phyloP scores from a whole-genome alignment of 345 rosid species.

The Nasturtium officinale region DNA sequence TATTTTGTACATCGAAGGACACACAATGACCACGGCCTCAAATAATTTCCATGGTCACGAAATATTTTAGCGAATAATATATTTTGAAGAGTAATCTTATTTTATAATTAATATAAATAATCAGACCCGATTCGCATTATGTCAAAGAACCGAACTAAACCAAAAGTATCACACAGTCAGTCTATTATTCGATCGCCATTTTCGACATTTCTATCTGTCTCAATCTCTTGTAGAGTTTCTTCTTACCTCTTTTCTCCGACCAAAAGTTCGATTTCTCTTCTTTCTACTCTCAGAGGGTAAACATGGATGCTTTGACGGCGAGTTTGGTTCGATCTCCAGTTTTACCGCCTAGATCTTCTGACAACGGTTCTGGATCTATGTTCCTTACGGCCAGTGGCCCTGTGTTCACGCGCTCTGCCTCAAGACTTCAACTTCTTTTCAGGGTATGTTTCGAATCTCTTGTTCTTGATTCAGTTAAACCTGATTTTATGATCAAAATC shows the following conservation, averaged over 20 bases:
- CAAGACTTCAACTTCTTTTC: conserved; percentile 20
- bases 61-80: neutral
- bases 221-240: conserved; percentile 3
- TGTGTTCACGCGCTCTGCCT: conserved; percentile 40
- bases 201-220: conserved; percentile 1
- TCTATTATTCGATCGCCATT: conserved; percentile 8
- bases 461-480: neutral
- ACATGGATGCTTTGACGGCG: conserved; percentile 56
- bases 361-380: conserved; percentile 47
- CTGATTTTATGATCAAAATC: neutral
- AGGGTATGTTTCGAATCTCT: conserved; percentile 43
- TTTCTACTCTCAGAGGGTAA: conserved; percentile 12
- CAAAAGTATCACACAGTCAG: neutral
- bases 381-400: conserved; percentile 44
- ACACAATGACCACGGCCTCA: conserved; percentile 25
- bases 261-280: neutral
- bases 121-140: neutral
- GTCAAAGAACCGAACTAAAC: conserved; percentile 26
- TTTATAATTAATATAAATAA: conserved; percentile 29
- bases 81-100: neutral
- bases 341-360: conserved; percentile 34
- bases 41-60: conserved; percentile 27
- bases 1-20: neutral
- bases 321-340: conserved; percentile 46
- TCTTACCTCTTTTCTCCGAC: conserved; percentile 30